Evolutionary conservation across 192 early-diverging fungal species (phyloP).

Genomic region (Tieghemiomyces parasiticus): DNA sequence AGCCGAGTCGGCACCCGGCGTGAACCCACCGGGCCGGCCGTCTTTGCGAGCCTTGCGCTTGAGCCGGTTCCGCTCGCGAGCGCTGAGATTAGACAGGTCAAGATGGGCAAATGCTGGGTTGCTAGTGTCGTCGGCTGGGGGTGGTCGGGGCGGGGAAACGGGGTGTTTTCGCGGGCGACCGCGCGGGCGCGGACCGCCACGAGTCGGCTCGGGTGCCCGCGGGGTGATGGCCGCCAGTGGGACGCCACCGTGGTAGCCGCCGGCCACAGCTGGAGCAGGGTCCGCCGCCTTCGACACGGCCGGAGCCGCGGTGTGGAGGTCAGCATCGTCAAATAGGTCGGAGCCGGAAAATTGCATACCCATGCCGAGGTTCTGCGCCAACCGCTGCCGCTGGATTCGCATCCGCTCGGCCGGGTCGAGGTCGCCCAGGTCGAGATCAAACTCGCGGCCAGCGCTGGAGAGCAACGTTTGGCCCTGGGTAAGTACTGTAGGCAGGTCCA

Average conservation of each 20-base stretch:
- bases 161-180: conserved; percentile 15
- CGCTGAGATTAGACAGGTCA: conserved; percentile 68
- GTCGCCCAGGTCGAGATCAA: conserved; percentile 64
- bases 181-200: conserved; percentile 14
- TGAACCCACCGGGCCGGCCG: conserved; percentile 65
- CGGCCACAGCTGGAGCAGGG: conserved; percentile 11
- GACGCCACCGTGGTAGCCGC: conserved; percentile 11
- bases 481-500: conserved; percentile 73
- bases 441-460: conserved; percentile 82
- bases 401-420: conserved; percentile 73
- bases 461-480: conserved; percentile 62
- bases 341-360: conserved; percentile 80
- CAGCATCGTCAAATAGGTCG: conserved; percentile 76
- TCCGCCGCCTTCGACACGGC: neutral
- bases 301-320: conserved; percentile 24
- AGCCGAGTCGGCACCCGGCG: conserved; percentile 12
- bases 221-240: conserved; percentile 12
- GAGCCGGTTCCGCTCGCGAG: conserved; percentile 70
- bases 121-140: conserved; percentile 4
- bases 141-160: conserved; percentile 14
- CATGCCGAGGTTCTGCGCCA: conserved; percentile 72
- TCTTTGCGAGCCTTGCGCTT: conserved; percentile 80
- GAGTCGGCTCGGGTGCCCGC: conserved; percentile 10
- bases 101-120: conserved; percentile 13
- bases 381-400: conserved; percentile 62